Evolutionary conservation across 2,329 filamentous ascomycete species (phyloP).

Genomic region (Penicillium hesseltinei): DNA sequence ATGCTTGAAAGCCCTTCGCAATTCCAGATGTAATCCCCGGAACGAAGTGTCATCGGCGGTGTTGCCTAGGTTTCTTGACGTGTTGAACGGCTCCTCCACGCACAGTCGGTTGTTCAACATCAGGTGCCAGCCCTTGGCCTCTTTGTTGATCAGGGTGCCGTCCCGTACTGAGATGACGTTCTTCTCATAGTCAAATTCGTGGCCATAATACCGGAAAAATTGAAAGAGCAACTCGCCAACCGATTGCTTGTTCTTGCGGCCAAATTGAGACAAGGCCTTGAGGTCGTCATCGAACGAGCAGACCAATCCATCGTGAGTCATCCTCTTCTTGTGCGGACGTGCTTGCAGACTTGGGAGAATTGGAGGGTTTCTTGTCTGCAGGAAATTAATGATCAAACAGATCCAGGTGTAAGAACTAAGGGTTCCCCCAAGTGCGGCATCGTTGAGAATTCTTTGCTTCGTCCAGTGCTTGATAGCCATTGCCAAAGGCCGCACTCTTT

Average conservation of each 20-base stretch:
- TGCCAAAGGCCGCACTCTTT: constrained; percentile 82
- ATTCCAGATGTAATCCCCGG: constrained; percentile 82
- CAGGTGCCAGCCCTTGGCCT: constrained; percentile 84
- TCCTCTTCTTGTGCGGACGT: constrained; percentile 60
- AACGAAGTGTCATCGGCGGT: constrained; percentile 96
- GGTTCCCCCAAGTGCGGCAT: constrained; percentile 94
- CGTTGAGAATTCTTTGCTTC: constrained; percentile 85
- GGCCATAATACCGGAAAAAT: constrained; percentile 92
- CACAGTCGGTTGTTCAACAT: constrained; percentile 79
- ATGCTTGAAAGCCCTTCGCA: constrained; percentile 82
- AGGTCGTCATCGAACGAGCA: constrained; percentile 87
- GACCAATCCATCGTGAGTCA: constrained; percentile 62
- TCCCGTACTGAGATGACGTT: constrained; percentile 80
- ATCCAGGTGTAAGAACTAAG: constrained; percentile 99
- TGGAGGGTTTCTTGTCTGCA: constrained; percentile 81
- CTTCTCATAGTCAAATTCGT: constrained; percentile 88
- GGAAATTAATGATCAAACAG: constrained; percentile 93
- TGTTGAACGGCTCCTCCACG: constrained; percentile 96
- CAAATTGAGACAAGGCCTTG: constrained; percentile 69
- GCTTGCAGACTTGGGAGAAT: constrained; percentile 85
- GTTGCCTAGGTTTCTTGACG: constrained; percentile 83
- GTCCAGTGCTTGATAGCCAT: constrained; percentile 99
- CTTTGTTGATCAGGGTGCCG: constrained; percentile 74
- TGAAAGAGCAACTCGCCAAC: constrained; percentile 85
- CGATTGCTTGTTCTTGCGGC: constrained; percentile 75